Evolutionary conservation across 1,284 basidiomycete genomes (phyloP).

Genomic region (Salmacisia buchloeana): DNA sequence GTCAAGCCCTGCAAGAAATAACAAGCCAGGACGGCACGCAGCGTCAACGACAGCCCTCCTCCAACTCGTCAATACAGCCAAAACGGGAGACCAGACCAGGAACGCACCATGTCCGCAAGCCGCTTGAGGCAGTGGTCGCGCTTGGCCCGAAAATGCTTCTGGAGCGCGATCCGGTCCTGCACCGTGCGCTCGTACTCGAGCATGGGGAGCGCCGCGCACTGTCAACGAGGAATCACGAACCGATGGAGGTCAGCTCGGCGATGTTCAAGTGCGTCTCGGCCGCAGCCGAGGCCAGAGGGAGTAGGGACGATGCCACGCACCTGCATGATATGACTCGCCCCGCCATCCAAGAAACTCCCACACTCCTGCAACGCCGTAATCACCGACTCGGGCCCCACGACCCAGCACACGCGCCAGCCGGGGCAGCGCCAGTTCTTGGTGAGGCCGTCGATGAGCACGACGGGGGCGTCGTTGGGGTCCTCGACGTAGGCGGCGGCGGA

Average conservation of each 20-base stretch:
- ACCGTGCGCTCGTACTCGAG: conserved; percentile 58
- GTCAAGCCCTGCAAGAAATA: conserved; percentile 18
- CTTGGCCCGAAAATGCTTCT: conserved; percentile 75
- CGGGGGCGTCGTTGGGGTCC: conserved; percentile 72
- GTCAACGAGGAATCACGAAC: conserved; percentile 6
- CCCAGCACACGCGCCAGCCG: conserved; percentile 73
- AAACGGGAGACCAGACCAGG: conserved; percentile 65
- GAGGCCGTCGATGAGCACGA: conserved; percentile 81
- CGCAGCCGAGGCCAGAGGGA: background rate
- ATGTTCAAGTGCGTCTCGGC: background rate
- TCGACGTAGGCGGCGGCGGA: conserved; percentile 78
- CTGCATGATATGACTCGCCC: conserved; percentile 9
- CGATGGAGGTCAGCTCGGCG: background rate
- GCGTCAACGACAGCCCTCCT: background rate
- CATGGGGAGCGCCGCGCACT: conserved; percentile 37
- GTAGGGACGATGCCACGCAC: background rate
- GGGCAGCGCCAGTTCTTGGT: conserved; percentile 66
- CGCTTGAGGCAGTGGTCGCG: conserved; percentile 79
- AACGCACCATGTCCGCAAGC: conserved; percentile 61
- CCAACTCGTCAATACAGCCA: conserved; percentile 8
- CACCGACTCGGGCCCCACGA: conserved; percentile 58
- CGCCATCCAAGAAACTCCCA: conserved; percentile 32
- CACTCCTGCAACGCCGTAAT: conserved; percentile 35
- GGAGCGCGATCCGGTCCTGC: conserved; percentile 62
- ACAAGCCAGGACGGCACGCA: background rate